Base-by-base conservation (phyloP, 2,329 filamentous ascomycete genomes). In the Aspergillus unguis region DNA sequence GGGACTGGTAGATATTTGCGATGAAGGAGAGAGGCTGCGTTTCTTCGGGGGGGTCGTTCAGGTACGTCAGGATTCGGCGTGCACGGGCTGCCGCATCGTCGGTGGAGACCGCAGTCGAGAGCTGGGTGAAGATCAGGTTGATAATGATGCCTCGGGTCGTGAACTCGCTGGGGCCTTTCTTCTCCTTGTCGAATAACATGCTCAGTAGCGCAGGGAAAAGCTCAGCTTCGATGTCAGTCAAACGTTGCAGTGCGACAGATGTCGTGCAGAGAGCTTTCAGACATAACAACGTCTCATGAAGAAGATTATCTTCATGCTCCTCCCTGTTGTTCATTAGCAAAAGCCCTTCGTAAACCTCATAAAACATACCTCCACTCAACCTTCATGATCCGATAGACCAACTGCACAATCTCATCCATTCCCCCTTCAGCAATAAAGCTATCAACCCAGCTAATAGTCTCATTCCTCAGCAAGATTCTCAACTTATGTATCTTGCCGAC, bases 131-230 rank as follows among this genome's bases (percentile, higher is more conserved):
- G 26, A 99, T 77, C 5, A 97, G 80, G 44, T 88, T 94, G 35
- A 92, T 89, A 66, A 97, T 87, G 62, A 97, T 90, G 62, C 87
- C 87, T 50, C 94, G 86, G 9, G 94, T 97, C 4, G 88, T 94
- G 70, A 96, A 99, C 71, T 99, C 94, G 75, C 90, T 95, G 0
- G 94, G 94, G 0, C 94, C 94, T 70, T 97, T 97, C 77, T 92
- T 95, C 68, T 97, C 92, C n/a, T 95, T 90, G 64, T 96, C 92
- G 64, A 97, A 97, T 37, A 97, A 79, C 86, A 97, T 91, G 53
- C 83, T 83, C 43, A 97, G 75, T 43, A 99, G 77, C 27, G 89
- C 88, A 2, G 92, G 90, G 65, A 97, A 96, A 6, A 99, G 79
- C 0, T 86, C 86, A 5, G 79, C 77, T 60, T 95, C 90, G 52